Conservation (phyloP, 2,329 filamentous ascomycete species). For the Diaporthe caulivora region DNA sequence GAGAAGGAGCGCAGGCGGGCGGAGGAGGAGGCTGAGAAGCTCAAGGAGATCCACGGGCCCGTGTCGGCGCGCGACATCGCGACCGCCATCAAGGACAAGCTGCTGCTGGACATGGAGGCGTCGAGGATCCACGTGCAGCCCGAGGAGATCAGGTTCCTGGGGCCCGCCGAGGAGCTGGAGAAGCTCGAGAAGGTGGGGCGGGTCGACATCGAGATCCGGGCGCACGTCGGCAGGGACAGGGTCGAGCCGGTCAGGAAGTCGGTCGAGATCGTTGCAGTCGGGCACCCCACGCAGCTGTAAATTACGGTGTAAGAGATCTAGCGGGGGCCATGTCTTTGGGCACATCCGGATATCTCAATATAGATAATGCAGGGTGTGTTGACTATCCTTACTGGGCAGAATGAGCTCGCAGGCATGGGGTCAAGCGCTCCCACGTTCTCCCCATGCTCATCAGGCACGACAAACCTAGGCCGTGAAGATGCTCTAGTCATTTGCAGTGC, state of each 20-base stretch:
- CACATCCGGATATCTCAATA: not conserved
- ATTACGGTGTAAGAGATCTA: not conserved
- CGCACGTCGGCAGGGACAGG: constrained; percentile 44
- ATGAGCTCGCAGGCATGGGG: not conserved
- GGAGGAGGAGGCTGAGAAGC: constrained; percentile 35
- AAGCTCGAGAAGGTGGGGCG: constrained; percentile 56
- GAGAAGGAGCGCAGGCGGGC: constrained; percentile 30
- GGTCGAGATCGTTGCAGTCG: constrained; percentile 50
- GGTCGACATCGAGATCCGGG: constrained; percentile 53
- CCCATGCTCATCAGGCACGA: not conserved
- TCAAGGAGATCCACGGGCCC: constrained; percentile 56
- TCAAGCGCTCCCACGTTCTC: not conserved
- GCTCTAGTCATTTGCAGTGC: not conserved
- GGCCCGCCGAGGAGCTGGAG: constrained; percentile 50
- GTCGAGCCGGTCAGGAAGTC: constrained; percentile 49
- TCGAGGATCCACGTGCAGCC: constrained; percentile 51
- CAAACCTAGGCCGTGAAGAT: not conserved
- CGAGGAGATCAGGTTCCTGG: constrained; percentile 50
- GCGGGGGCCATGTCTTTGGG: not conserved
- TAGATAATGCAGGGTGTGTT: constrained; percentile 1
- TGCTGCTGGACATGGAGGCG: constrained; percentile 50
- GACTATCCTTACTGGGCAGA: not conserved
- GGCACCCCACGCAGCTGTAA: not conserved
- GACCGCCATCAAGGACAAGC: constrained; percentile 48
- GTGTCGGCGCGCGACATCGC: constrained; percentile 55